Base-by-base conservation (phyloP, 2,329 filamentous ascomycete genomes). In the Emergomyces orientalis region DNA sequence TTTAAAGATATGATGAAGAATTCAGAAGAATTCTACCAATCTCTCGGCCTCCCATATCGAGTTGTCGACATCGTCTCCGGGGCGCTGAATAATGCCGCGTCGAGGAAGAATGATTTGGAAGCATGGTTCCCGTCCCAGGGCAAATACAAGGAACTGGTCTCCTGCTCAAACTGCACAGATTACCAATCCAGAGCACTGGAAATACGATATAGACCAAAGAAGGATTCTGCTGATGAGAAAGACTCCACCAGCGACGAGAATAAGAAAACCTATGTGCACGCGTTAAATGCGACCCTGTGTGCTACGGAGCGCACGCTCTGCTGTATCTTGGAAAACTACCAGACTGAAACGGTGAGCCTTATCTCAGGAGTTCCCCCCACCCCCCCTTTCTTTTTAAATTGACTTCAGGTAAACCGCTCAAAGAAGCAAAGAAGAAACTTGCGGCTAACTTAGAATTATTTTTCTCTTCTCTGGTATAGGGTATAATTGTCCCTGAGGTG, bases 111-210 rank as follows among this genome's bases (percentile, higher is more conserved):
- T 74, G 94, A 99, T 72, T 83, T 99, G 27, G 94, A 99, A 76
- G 93, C 94, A 2, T 96, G 91, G 90, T 96, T 96, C 76, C 91
- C 91, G 19, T 95, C 89, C 82, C 92, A 97, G 76, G 89, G 89
- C 70, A 94, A 97, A 78, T 99, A 97, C 84, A 97, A 97, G 80
- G 94, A 97, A 79, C 85, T 99, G 34, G 94, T 97, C 59, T 96
- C 90, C 25, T 96, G 92, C 83, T 96, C 91, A 65, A 99, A 99
- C 80, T 99, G 94, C 81, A 96, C 91, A 54, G 93, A 97, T 75
- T 97, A 97, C 81, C 94, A 99, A 81, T 91, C 91, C 30, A 85
- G 94, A 63, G 92, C 91, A 69, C 83, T 99, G 14, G 93, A 97
- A 76, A 96, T 99, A 70, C 86, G 94, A 64, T 96, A 88, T 71